Base-by-base conservation (phyloP, 768 basidiomycete genomes). In the Aureoboletus auriporus region DNA sequence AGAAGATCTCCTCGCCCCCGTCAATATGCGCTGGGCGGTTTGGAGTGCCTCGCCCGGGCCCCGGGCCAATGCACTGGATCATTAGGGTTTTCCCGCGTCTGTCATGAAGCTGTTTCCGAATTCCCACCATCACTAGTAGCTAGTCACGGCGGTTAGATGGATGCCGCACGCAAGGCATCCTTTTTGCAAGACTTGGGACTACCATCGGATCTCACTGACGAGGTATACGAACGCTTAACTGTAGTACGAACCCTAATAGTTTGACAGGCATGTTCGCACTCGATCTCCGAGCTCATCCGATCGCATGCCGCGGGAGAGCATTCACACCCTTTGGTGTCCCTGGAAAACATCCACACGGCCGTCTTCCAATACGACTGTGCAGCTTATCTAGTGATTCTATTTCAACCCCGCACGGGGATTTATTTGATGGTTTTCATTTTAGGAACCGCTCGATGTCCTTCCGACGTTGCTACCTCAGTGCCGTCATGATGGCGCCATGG, bases 1-100 rank as follows among this genome's bases (percentile, higher is more conserved):
- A 90, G 17, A 92, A 71, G 1, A 78, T 83, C 51, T 86, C 79
- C 44, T 81, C 75, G 56, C 75, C 64, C 3, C 74, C 69, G 12
- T 53, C 57, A 16, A 62, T 48, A 34, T 86, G 86, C 61, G 66
- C 20, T 78, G 64, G 14, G 73, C 81, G 0, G 84, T 89, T 4
- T 72, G 67, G 17, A 84, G 68, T 0, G 87, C 87, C 6, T 57
- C 59, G 11, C 78, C 78, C n/a, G n/a, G n/a, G n/a, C n/a, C n/a
- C n/a, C n/a, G n/a, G n/a, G n/a, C n/a, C n/a, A 0, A 75, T 76
- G 52, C 71, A 73, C 14, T 65, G 47, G 0, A 59, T 69, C 71
- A 73, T 42, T 78, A 76, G 2, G 44, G 44, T 46, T 66, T 73
- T 27, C 71, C 73, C 0, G 66, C 61, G 59, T 78, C 76, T 6